Evolutionary conservation across 2,329 filamentous ascomycete species (phyloP).

Genomic region (Botrytis squamosa): DNA sequence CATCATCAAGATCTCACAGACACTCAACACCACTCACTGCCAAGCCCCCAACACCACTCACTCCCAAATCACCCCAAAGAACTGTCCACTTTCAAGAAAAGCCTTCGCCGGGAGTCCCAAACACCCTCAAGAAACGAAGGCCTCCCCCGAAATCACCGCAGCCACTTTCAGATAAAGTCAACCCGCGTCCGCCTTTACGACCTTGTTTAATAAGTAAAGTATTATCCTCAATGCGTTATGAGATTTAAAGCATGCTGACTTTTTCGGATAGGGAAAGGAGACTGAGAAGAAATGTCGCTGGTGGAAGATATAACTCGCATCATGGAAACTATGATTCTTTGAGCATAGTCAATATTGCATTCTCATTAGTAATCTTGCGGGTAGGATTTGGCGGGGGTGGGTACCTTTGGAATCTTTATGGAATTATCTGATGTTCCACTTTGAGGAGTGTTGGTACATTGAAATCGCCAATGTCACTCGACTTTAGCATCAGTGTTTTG

Average conservation of each 20-base stretch:
- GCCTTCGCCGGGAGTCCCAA: accelerated
- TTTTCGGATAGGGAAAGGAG: background rate
- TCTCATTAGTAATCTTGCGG: background rate
- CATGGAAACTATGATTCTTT: background rate
- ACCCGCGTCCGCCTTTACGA: background rate
- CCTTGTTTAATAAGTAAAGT: background rate
- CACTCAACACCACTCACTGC: background rate
- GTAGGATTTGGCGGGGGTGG: accelerated
- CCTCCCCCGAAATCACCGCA: background rate
- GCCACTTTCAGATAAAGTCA: too few relatives aligned
- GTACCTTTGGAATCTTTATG: background rate
- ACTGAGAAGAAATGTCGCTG: background rate
- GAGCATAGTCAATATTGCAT: background rate
- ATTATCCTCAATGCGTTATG: accelerated
- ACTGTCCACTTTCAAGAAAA: background rate
- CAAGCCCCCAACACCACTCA: background rate
- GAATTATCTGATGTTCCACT: background rate
- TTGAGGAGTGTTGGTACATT: background rate
- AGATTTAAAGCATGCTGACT: background rate
- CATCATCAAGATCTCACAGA: background rate
- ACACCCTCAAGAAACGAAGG: background rate
- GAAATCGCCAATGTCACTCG: background rate
- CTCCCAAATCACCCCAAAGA: background rate
- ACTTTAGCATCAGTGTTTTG: background rate
- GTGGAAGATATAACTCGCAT: background rate